These are phyloP conservation scores for Arxiozyma heterogenica DNA, from an alignment of 1,139 yeast genomes.

Conservation along the genomic window DNA sequence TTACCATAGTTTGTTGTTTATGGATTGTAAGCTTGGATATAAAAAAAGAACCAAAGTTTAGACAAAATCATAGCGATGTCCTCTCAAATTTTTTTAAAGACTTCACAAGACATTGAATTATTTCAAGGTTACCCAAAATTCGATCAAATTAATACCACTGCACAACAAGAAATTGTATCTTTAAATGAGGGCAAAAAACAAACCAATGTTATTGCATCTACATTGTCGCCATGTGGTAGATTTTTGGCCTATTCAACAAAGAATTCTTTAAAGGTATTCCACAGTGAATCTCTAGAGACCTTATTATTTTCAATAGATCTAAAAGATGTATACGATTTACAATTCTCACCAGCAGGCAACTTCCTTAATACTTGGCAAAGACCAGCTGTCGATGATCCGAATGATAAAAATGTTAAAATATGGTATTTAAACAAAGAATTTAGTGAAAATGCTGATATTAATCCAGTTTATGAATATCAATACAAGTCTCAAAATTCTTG, in stretches of 20 bases:
- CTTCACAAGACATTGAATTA: slow-evolving; percentile 28
- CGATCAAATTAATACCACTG: slow-evolving; percentile 26
- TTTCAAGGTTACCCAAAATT: slow-evolving; percentile 35
- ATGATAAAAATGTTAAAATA: slow-evolving; percentile 72
- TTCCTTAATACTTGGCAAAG: slow-evolving; percentile 86
- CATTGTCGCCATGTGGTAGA: slow-evolving; percentile 38
- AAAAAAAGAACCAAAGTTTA: not conserved
- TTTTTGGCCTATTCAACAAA: slow-evolving; percentile 53
- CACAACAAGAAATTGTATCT: not conserved
- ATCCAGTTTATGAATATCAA: slow-evolving; percentile 54
- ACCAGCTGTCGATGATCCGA: slow-evolving; percentile 52
- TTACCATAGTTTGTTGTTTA: no score
- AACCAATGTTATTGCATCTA: slow-evolving; percentile 42
- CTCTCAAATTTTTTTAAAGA: slow-evolving; percentile 30
- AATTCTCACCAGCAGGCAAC: slow-evolving; percentile 83
- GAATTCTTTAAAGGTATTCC: slow-evolving; percentile 46
- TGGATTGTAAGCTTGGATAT: no score
- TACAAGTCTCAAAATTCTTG: slow-evolving; percentile 84
- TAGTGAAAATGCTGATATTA: slow-evolving; percentile 25
- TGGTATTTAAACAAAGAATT: slow-evolving; percentile 42
- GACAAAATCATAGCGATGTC: slow-evolving; percentile 18
- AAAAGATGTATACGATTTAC: slow-evolving; percentile 66
- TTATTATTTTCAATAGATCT: slow-evolving; percentile 40
- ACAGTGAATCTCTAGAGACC: slow-evolving; percentile 44
- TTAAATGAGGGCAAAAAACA: slow-evolving; percentile 30